phyloP scores from a whole-genome alignment of 805 yeast genomes.

The Torulaspora delbrueckii region DNA sequence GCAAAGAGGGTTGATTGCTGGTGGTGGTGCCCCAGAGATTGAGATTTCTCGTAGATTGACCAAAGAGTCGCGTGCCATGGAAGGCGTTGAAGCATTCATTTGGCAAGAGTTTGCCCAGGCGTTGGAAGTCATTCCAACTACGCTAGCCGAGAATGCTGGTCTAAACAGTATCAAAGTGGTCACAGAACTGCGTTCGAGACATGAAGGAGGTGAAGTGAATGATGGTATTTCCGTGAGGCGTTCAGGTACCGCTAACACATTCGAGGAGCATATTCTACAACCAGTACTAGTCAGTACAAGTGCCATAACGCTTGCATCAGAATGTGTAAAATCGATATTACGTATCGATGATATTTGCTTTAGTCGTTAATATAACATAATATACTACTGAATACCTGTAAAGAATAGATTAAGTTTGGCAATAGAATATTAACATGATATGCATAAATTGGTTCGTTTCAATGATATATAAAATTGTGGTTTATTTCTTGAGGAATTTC shows the following conservation, averaged over 20 bases:
- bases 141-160: slow-evolving; percentile 94
- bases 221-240: slow-evolving; percentile 97
- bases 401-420: not conserved
- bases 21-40: slow-evolving; percentile 98
- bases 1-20: slow-evolving; percentile 87
- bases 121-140: slow-evolving; percentile 86
- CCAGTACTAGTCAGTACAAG: slow-evolving; percentile 93
- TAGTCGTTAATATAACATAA: slow-evolving; percentile 50
- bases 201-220: slow-evolving; percentile 81
- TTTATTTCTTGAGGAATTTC: slow-evolving; percentile 39
- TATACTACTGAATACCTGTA: not conserved
- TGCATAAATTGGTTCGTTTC: not conserved
- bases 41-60: slow-evolving; percentile 74
- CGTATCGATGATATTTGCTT: slow-evolving; percentile 97
- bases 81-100: slow-evolving; percentile 86
- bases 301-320: slow-evolving; percentile 91
- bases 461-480: not conserved
- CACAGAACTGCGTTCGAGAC: slow-evolving; percentile 86
- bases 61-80: slow-evolving; percentile 63
- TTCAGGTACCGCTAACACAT: slow-evolving; percentile 87
- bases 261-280: slow-evolving; percentile 90
- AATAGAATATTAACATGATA: slow-evolving; percentile 4
- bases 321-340: slow-evolving; percentile 90
- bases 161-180: slow-evolving; percentile 86
- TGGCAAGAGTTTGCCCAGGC: slow-evolving; percentile 91